These are phyloP conservation scores for Hagleromyces aurorensis DNA, from an alignment of 805 yeast species.

Conservation along the genomic window DNA sequence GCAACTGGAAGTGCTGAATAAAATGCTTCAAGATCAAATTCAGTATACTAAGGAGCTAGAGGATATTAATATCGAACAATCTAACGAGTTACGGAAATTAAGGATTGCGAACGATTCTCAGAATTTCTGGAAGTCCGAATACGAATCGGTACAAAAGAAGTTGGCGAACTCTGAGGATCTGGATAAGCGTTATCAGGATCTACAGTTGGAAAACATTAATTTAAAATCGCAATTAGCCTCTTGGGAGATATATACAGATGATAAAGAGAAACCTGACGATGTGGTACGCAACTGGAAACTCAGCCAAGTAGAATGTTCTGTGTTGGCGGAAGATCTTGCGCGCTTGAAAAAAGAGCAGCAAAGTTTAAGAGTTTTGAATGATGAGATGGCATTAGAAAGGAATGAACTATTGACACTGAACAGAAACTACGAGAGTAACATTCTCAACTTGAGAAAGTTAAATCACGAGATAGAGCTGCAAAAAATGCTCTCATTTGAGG, in stretches of 20 bases:
- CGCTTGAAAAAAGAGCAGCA: constrained; percentile 21
- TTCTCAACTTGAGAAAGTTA: constrained; percentile 26
- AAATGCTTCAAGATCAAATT: constrained; percentile 36
- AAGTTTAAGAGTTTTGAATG: constrained; percentile 24
- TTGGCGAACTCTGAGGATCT: constrained; percentile 36
- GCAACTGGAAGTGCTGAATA: constrained; percentile 30
- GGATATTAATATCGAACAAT: constrained; percentile 43
- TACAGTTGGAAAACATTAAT: constrained; percentile 43
- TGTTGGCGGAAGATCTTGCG: constrained; percentile 29
- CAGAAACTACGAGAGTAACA: constrained; percentile 21
- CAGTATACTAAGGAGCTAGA: constrained; percentile 42
- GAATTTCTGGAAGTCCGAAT: constrained; percentile 23
- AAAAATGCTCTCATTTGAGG: constrained; percentile 45
- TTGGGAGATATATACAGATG: constrained; percentile 37
- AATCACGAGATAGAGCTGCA: constrained; percentile 44
- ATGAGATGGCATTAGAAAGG: constrained; percentile 35
- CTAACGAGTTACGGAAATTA: constrained; percentile 42
- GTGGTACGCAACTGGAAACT: constrained; percentile 35
- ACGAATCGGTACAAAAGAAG: constrained; percentile 32
- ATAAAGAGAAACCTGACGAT: constrained; percentile 27
- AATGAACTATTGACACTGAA: constrained; percentile 28
- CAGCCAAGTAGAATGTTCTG: constrained; percentile 34
- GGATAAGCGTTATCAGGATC: constrained; percentile 38
- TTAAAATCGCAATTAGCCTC: constrained; percentile 41
- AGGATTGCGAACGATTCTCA: constrained; percentile 27